phyloP scores from a whole-genome alignment of 2,329 filamentous ascomycete genomes.

The Reticulascus tulasneorum region DNA sequence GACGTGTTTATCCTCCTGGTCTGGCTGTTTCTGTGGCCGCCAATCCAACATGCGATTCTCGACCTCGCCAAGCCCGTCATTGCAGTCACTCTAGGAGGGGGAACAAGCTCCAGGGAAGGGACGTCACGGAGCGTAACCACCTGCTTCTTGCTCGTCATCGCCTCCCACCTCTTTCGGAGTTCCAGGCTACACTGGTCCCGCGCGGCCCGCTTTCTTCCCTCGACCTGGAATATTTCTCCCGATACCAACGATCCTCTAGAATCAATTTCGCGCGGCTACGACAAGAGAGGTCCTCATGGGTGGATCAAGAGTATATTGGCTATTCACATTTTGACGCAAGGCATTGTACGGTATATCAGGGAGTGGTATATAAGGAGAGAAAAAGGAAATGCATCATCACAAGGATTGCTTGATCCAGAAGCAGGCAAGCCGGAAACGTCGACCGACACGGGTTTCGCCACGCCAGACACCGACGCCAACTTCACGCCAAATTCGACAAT shows the following conservation, averaged over 20 bases:
- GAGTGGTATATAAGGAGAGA: constrained; percentile 64
- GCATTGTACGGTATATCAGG: constrained; percentile 65
- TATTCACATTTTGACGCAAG: constrained; percentile 72
- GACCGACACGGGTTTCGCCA: constrained; percentile 44
- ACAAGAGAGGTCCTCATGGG: constrained; percentile 56
- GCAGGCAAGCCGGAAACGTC: constrained; percentile 47
- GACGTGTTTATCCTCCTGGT: constrained; percentile 78
- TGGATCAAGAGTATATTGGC: constrained; percentile 67
- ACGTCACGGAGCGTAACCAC: constrained; percentile 69
- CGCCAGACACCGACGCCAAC: constrained; percentile 50
- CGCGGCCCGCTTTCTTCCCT: constrained; percentile 41
- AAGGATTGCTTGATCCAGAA: constrained; percentile 57
- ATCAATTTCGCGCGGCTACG: constrained; percentile 40
- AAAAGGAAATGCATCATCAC: constrained; percentile 46
- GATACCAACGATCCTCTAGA: constrained; percentile 47
- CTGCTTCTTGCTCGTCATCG: constrained; percentile 64
- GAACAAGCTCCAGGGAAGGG: constrained; percentile 64
- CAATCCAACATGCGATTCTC: constrained; percentile 81
- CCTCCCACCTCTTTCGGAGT: constrained; percentile 48
- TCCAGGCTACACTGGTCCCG: constrained; percentile 46
- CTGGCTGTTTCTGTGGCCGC: constrained; percentile 85
- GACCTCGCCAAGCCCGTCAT: constrained; percentile 93
- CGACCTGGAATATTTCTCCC: constrained; percentile 40
- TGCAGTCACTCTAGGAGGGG: constrained; percentile 83
- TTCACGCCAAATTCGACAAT: constrained; percentile 50